Evolutionary conservation across 257 asterid species (phyloP).

Genomic region (Craterostigma plantagineum): DNA sequence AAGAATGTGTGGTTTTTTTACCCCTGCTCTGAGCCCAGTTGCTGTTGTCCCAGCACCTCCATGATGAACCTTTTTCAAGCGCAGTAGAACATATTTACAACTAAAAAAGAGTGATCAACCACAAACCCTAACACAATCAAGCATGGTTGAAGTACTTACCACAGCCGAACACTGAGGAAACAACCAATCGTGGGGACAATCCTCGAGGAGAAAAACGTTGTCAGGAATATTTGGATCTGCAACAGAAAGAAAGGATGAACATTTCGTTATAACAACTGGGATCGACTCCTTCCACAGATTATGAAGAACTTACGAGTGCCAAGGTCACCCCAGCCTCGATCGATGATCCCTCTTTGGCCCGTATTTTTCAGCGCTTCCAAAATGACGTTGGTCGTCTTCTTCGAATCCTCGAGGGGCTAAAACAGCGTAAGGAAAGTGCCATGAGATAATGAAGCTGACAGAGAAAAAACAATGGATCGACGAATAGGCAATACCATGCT

Average conservation of each 20-base stretch:
- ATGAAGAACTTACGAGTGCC: conserved; percentile 56
- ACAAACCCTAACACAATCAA: too few relatives aligned
- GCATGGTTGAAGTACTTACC: conserved; percentile 23
- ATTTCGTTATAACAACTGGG: too few relatives aligned
- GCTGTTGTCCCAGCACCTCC: conserved; percentile 99
- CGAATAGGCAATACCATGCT: conserved; percentile 56
- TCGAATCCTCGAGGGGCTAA: conserved; percentile 87
- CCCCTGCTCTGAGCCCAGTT: conserved; percentile 90
- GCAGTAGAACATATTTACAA: too few relatives aligned
- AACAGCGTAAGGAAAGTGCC: conserved; percentile 6
- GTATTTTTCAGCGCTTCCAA: conserved; percentile 74
- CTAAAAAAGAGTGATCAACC: too few relatives aligned
- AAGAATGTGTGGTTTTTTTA: conserved; percentile 14
- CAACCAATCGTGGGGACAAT: conserved; percentile 98
- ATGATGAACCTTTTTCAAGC: conserved; percentile 72
- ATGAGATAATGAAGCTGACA: neutral
- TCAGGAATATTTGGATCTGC: conserved; percentile 68
- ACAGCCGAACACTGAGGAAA: conserved; percentile 95
- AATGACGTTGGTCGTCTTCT: conserved; percentile 49
- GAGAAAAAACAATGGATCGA: neutral
- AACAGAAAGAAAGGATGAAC: conserved; percentile 3
- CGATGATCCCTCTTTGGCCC: conserved; percentile 92
- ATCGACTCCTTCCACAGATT: too few relatives aligned
- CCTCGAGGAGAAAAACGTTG: conserved; percentile 50
- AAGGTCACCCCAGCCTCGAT: conserved; percentile 98